Evolutionary conservation across 352 stramenopile genomes (phyloP).

Genomic region (Pythium inflatum): DNA sequence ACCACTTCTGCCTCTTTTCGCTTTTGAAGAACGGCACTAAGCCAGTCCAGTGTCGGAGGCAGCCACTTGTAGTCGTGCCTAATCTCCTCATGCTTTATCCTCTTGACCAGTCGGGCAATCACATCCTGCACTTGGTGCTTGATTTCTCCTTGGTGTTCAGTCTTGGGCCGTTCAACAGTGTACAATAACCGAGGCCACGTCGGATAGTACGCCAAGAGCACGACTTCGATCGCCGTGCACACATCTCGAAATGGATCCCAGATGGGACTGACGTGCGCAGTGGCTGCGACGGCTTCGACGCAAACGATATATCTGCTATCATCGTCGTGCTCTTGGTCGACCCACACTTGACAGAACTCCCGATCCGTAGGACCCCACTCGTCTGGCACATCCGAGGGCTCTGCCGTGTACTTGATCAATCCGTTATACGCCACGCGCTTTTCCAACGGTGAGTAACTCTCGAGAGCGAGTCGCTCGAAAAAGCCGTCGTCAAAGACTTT

Average conservation of each 20-base stretch:
- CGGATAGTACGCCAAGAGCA: neutral
- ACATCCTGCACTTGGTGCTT: too few relatives aligned
- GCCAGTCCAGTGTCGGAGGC: too few relatives aligned
- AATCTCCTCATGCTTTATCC: too few relatives aligned
- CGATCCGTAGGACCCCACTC: neutral
- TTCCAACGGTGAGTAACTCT: constrained; percentile 3
- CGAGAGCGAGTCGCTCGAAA: constrained; percentile 10
- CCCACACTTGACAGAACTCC: constrained; percentile 11
- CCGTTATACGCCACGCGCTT: neutral
- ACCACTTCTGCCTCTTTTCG: too few relatives aligned
- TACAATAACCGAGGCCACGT: too few relatives aligned
- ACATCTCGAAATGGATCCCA: neutral
- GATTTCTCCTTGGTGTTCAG: too few relatives aligned
- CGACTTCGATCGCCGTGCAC: neutral
- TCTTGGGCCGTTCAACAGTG: too few relatives aligned
- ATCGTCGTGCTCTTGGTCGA: constrained; percentile 4
- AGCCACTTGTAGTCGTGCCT: too few relatives aligned
- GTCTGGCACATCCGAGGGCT: neutral
- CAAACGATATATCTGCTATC: constrained; percentile 5
- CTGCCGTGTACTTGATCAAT: constrained; percentile 13
- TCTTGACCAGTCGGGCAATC: too few relatives aligned
- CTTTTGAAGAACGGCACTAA: too few relatives aligned
- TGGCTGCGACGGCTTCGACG: constrained; percentile 6
- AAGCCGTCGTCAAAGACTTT: neutral
- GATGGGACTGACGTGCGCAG: neutral